Evolutionary conservation across 1,284 basidiomycete genomes (phyloP), one percentile per base, ranked within the genome.

Genomic region (Puccinia novopanici): DNA sequence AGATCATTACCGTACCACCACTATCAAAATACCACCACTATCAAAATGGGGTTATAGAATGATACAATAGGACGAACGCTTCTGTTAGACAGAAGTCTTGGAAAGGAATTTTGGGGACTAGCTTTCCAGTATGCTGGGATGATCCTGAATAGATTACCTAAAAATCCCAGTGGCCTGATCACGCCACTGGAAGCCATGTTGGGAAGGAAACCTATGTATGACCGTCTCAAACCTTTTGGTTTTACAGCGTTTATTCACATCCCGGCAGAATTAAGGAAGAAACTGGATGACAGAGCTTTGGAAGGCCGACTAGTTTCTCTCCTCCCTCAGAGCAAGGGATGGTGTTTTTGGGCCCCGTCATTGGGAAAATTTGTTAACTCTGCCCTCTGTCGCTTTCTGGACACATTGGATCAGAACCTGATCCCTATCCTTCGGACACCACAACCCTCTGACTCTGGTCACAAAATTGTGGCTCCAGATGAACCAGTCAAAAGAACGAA

Each of bases 171-270:
- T 22, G 48, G 65, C 15, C 13, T 13, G 4, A 40, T 57, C 5
- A 57, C 63, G 3, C 75, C 75, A 55, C 37, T 34, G n/a, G 75
- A 77, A 55, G 17, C n/a, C n/a, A 27, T 77, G 19, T 57, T 70
- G 30, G 24, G 24, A 52, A 12, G 4, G 10, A 52, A 52, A 17
- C 10, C 50, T 4, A 19, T 2, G 5, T 24, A 2, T 42, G 65
- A 77, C 50, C 27, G 22, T 0, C 27, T 70, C 9, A 37, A 42
- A 52, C 57, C 27, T 5, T 76, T 76, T 34, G 74, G 74, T 6
- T 15, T 24, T 19, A 19, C 40, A 22, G 74, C 37, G 6, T 45
- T 10, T 15, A 24, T 77, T 40, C 75, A 77, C 50, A 68, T 77
- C 48, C 2, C 42, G 75, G 5, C 27, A 30, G 48, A 52, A 17